These are phyloP conservation scores for Millerago galiae DNA, from an alignment of 805 yeast genomes.

Conservation along the genomic window DNA sequence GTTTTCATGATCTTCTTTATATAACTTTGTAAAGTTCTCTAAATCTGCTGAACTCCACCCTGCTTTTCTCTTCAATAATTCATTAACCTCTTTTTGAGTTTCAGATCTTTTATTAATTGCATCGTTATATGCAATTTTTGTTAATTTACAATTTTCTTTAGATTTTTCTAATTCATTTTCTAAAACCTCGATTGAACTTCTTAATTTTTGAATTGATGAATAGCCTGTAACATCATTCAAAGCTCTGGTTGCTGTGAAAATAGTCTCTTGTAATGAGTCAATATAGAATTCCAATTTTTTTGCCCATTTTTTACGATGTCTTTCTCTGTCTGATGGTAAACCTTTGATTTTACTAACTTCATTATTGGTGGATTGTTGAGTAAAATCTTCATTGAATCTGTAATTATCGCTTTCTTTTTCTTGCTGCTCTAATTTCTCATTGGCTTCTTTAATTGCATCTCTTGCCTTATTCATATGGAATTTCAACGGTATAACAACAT, in stretches of 20 bases:
- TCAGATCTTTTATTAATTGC: slow-evolving; percentile 59
- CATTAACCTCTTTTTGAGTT: slow-evolving; percentile 83
- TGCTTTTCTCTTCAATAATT: slow-evolving; percentile 76
- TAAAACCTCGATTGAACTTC: slow-evolving; percentile 46
- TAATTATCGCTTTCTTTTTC: slow-evolving; percentile 29
- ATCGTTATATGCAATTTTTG: slow-evolving; percentile 46
- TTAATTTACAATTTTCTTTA: slow-evolving; percentile 39
- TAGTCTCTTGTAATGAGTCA: slow-evolving; percentile 49
- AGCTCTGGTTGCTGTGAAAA: slow-evolving; percentile 55
- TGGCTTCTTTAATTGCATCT: slow-evolving; percentile 30
- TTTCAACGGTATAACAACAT: slow-evolving; percentile 11
- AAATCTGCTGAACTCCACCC: slow-evolving; percentile 76
- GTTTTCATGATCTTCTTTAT: slow-evolving; percentile 72
- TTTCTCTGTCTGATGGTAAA: slow-evolving; percentile 41
- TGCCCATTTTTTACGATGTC: slow-evolving; percentile 33
- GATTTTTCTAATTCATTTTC: slow-evolving; percentile 48
- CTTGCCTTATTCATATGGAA: slow-evolving; percentile 25
- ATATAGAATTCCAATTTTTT: slow-evolving; percentile 43
- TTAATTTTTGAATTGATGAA: slow-evolving; percentile 66
- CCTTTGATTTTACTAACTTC: slow-evolving; percentile 26
- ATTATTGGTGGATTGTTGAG: background rate
- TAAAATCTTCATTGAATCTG: slow-evolving; percentile 31
- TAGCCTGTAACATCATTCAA: slow-evolving; percentile 93
- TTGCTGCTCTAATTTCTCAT: slow-evolving; percentile 30
- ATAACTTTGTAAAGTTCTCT: slow-evolving; percentile 76